Base-by-base conservation (phyloP, 2,329 filamentous ascomycete species). In the Alternaria gansuensis region DNA sequence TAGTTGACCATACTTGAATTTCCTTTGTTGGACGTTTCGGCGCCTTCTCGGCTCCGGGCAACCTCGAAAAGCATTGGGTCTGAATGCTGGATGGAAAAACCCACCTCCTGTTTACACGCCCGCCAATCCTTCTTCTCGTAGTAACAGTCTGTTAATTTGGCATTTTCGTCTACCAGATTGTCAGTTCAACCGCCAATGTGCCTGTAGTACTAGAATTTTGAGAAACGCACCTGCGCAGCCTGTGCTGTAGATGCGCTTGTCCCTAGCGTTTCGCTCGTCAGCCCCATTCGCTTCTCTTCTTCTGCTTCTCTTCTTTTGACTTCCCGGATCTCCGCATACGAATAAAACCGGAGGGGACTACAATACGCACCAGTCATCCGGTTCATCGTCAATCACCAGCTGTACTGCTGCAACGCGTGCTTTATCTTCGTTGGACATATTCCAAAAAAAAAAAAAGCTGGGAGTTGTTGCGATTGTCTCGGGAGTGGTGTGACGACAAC, bases 91-190 rank as follows among this genome's bases (percentile, higher is more conserved):
- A 17, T n/a, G 2, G 17, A 39, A 53, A 36, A 28, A 81, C 90
- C 82, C 77, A 96, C 94, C 87, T 98, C 94, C 66, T 88, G 84
- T 74, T 90, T 90, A 79, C 95, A 99, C 57, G 85, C 84, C 68
- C 95, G 85, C 94, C 95, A 99, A 76, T 99, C 95, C 77, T 93
- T 97, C 84, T 93, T 97, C 54, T 94, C 92, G 74, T 87, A 97
- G 78, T 96, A 97, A 79, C 95, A 99, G 77, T 98, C 92, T 34
- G 93, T 97, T 88, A 99, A 86, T 73, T 88, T 93, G 53, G 86
- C 82, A 73, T 98, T 97, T 75, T 98, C 94, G 23, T 87, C 94
- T 97, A 66, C 17, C 28, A 3, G 26, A 4, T 23, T 3, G 24
- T 60, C 26, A 61, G 51, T 61, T 49, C 23, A 13, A n/a, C 33